Evolutionary conservation across 306 rosid species (phyloP).

Genomic region (Luffa aegyptiaca): DNA sequence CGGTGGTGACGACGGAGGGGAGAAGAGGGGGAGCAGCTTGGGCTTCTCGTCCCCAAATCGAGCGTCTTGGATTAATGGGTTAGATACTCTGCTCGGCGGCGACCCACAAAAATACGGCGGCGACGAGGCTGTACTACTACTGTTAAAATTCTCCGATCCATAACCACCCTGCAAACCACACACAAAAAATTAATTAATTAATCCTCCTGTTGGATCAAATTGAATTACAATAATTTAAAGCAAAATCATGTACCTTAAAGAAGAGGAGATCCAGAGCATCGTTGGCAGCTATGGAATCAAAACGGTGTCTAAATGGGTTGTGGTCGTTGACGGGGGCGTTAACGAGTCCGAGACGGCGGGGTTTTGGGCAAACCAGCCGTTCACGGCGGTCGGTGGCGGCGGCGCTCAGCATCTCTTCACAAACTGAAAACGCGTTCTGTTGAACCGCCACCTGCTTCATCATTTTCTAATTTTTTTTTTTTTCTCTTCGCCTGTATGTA

Average conservation of each 20-base stretch:
- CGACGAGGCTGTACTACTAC: constrained; percentile 37
- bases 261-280: constrained; percentile 63
- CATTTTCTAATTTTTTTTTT: constrained; percentile 5
- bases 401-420: constrained; percentile 38
- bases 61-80: constrained; percentile 87
- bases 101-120: constrained; percentile 94
- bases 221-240: background rate
- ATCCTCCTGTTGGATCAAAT: background rate
- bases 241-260: constrained; percentile 37
- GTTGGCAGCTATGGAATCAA: constrained; percentile 43
- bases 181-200: background rate
- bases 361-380: constrained; percentile 69
- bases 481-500: background rate
- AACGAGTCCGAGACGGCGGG: constrained; percentile 63
- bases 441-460: constrained; percentile 58
- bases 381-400: constrained; percentile 23
- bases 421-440: constrained; percentile 50
- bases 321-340: constrained; percentile 37
- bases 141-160: constrained; percentile 41
- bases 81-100: constrained; percentile 95
- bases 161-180: constrained; percentile 41
- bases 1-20: constrained; percentile 41
- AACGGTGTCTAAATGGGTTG: constrained; percentile 24
- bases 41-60: constrained; percentile 73
- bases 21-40: constrained; percentile 22